A percentile compares a stretch with the other conserved stretches of the same genome.
Evolutionary conservation across 2,329 filamentous ascomycete genomes (phyloP).

Genomic region (Paradendryphiella salina): DNA sequence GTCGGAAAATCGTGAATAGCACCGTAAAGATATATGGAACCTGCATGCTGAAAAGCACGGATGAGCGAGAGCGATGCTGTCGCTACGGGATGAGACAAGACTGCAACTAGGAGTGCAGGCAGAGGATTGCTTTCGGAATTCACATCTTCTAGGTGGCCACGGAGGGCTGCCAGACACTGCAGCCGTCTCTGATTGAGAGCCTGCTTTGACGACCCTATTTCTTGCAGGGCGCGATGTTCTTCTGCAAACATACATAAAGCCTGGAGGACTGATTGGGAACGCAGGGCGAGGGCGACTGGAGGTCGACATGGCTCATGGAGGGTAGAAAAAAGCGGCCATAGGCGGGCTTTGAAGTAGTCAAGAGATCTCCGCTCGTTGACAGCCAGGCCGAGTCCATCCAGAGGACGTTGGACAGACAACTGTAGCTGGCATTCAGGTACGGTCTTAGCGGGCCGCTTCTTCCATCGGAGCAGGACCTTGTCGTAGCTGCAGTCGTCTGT

Average conservation of each 20-base stretch:
- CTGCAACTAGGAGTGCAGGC: constrained; percentile 17
- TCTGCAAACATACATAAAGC: constrained; percentile 18
- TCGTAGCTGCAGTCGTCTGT: constrained; percentile 15
- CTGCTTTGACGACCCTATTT: constrained; percentile 5
- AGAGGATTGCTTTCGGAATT: constrained; percentile 7
- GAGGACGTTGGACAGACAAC: background rate
- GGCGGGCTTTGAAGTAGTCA: constrained; percentile 18
- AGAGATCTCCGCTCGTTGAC: constrained; percentile 18
- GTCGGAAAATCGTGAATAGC: constrained; percentile 15
- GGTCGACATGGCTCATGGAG: constrained; percentile 12
- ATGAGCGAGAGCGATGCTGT: constrained; percentile 8
- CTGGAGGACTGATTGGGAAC: constrained; percentile 18
- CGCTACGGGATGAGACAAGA: constrained; percentile 3
- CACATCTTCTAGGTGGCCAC: constrained; percentile 10
- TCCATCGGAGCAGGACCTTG: constrained; percentile 11
- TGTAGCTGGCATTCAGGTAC: constrained; percentile 6
- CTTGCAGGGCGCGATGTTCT: constrained; percentile 17
- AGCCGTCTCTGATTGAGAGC: constrained; percentile 7
- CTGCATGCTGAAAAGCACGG: constrained; percentile 20
- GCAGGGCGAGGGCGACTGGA: constrained; percentile 15
- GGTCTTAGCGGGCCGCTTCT: constrained; percentile 14
- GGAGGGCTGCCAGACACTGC: constrained; percentile 16
- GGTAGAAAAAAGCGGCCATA: constrained; percentile 22
- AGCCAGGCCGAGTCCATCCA: constrained; percentile 8
- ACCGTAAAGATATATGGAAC: constrained; percentile 22